Percentiles rank a stretch among this genome's conserved stretches.
phyloP scores from a whole-genome alignment of 345 rosid species.

The Euclidium syriacum region DNA sequence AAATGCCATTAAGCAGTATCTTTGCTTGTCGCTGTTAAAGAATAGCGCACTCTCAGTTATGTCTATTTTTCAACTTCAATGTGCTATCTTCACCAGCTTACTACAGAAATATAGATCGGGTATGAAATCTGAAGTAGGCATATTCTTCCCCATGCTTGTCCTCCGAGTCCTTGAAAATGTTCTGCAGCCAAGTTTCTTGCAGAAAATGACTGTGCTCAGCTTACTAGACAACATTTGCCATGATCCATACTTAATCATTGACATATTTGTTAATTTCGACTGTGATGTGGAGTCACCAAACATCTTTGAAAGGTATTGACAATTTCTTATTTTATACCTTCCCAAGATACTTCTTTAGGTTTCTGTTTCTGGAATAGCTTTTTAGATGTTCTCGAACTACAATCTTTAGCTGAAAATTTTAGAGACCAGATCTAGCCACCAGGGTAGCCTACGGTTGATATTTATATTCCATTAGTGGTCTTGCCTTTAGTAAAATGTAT shows the following conservation, averaged over 20 bases:
- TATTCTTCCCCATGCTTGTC: slow-evolving; percentile 93
- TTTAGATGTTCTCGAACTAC: slow-evolving; percentile 5
- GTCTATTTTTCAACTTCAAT: slow-evolving; percentile 96
- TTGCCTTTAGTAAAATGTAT: slow-evolving; percentile 37
- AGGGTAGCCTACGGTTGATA: slow-evolving; percentile 4
- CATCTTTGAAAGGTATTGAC: slow-evolving; percentile 86
- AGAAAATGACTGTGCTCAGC: slow-evolving; percentile 92
- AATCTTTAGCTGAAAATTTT: neutral
- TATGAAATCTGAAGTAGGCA: slow-evolving; percentile 84
- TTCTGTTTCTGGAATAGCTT: neutral
- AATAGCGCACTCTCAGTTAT: slow-evolving; percentile 90
- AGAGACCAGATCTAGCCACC: slow-evolving; percentile 9
- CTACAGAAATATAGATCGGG: slow-evolving; percentile 78
- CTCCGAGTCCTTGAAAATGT: slow-evolving; percentile 95
- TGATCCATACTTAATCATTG: slow-evolving; percentile 77
- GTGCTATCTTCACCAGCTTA: slow-evolving; percentile 74
- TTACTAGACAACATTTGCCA: slow-evolving; percentile 71
- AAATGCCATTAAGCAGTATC: slow-evolving; percentile 74
- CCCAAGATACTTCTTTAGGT: neutral
- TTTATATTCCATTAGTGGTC: slow-evolving; percentile 3
- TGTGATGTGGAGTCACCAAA: slow-evolving; percentile 94
- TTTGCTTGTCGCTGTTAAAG: slow-evolving; percentile 87
- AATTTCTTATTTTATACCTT: neutral
- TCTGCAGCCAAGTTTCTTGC: slow-evolving; percentile 94
- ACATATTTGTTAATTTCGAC: slow-evolving; percentile 92